phyloP scores from a whole-genome alignment of 768 basidiomycete species.

The Tylopilus vinaceipallidus region DNA sequence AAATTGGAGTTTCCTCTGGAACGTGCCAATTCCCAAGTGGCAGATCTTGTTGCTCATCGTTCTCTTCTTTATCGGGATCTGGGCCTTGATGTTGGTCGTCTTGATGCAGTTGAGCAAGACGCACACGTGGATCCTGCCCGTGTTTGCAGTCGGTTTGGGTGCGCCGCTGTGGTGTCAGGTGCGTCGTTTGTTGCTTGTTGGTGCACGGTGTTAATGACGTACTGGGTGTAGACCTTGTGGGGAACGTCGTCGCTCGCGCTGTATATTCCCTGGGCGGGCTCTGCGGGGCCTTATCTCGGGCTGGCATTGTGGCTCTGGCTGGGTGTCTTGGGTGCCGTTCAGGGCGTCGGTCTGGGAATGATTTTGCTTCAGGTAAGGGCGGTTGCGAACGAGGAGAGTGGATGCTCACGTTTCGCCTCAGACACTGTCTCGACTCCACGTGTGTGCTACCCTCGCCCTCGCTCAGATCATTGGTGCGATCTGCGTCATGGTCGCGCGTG shows the following conservation, averaged over 20 bases:
- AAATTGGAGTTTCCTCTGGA: conserved; percentile 95
- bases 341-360: conserved; percentile 93
- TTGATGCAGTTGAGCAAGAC: conserved; percentile 88
- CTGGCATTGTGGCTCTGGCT: conserved; percentile 93
- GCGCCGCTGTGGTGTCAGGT: conserved; percentile 95
- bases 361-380: conserved; percentile 65
- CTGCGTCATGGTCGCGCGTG: conserved; percentile 91
- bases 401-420: conserved; percentile 15
- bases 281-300: conserved; percentile 83
- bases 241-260: conserved; percentile 91
- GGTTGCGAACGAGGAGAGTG: background rate
- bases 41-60: conserved; percentile 78
- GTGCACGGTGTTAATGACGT: background rate
- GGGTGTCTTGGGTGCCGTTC: conserved; percentile 89
- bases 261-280: conserved; percentile 92
- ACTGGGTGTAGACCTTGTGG: conserved; percentile 76
- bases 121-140: conserved; percentile 92
- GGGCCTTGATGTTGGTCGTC: conserved; percentile 71
- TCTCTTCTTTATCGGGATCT: conserved; percentile 84
- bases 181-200: conserved; percentile 3
- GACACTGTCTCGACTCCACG: conserved; percentile 91
- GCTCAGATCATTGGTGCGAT: conserved; percentile 87
- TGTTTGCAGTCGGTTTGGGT: conserved; percentile 93
- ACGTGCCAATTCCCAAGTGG: conserved; percentile 77
- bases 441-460: conserved; percentile 89